Conservation (phyloP, 169 alveolate genomes). For the Theileria luwenshuni region DNA sequence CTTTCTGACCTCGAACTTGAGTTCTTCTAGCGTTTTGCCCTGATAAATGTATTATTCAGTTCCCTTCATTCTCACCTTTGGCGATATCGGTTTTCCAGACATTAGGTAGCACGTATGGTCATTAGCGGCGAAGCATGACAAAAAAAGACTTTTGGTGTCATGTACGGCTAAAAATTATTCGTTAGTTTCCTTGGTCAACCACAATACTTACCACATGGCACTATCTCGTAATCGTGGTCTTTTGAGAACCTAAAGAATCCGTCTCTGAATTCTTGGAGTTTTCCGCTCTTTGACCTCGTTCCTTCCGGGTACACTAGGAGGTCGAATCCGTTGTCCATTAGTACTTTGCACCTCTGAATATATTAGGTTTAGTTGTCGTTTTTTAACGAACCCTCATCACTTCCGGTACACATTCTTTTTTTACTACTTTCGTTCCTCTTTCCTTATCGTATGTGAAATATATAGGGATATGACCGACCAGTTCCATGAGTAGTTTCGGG, state of each 20-base stretch:
- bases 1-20: conserved; percentile 36
- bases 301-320: conserved; percentile 85
- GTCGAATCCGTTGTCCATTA: conserved; percentile 50
- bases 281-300: conserved; percentile 80
- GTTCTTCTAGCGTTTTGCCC: conserved; percentile 59
- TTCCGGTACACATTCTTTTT: conserved; percentile 27
- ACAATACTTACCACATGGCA: conserved; percentile 77
- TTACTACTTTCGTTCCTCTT: conserved; percentile 32
- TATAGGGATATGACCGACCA: conserved; percentile 36
- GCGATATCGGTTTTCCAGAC: conserved; percentile 57
- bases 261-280: conserved; percentile 82
- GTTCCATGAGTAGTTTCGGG: conserved; percentile 7
- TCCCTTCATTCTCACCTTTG: conserved; percentile 12
- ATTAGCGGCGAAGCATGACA: background rate
- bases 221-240: conserved; percentile 79
- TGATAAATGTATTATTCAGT: background rate
- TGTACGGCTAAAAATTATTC: conserved; percentile 30
- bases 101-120: conserved; percentile 32
- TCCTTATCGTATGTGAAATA: conserved; percentile 50
- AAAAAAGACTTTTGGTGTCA: conserved; percentile 33
- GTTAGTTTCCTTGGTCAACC: background rate
- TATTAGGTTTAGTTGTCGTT: background rate
- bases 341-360: conserved; percentile 34
- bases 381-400: conserved; percentile 49
- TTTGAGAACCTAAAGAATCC: conserved; percentile 87